Base-by-base conservation (phyloP, 2,329 filamentous ascomycete species). In the Alternaria dauci region DNA sequence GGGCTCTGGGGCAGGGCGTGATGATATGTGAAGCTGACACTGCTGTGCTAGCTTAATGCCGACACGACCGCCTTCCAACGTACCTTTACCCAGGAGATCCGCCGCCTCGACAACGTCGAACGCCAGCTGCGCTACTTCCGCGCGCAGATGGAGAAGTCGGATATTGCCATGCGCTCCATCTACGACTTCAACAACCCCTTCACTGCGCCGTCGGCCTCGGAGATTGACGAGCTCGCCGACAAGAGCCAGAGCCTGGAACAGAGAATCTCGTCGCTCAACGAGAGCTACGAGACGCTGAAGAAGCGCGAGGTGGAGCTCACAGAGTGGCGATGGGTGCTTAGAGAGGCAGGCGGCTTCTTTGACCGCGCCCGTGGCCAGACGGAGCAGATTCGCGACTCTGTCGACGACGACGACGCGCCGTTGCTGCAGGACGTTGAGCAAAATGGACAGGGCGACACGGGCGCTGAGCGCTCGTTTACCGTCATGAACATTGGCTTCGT, bases 401-500 rank as follows among this genome's bases (percentile, higher is more conserved):
- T 91, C 65, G 86, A 89, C 57, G 85, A 89, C 61, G 94, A 96
- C 76, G 94, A 98, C 80, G 95, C 95, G 62, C 95, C 96, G 42
- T 86, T 99, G 46, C 88, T 99, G 57, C 91, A 91, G 68, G 95
- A 99, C 76, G 87, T 98, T 53, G 95, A 99, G 80, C 92, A 97
- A 77, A 89, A 94, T 76, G 85, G 85, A 55, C 82, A 87, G 52
- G 91, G 92, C 61, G 87, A 87, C 16, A 81, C 82, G 52, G 83
- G 83, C n/a, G 90, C 85, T 38, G 92, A 95, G 75, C 88, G 91
- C 67, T 95, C 92, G 42, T 97, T 99, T 80, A 95, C 93, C 6
- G 93, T 93, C 64, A 96, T 98, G 92, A 97, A 98, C 82, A 99
- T 99, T 77, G 95, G 95, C 9, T 99, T 99, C 74, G 94, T 99